Evolutionary conservation across 164 flowering plant genomes (phyloP), one percentile per base, ranked within the genome.

Genomic region (Vitis vinifera): DNA sequence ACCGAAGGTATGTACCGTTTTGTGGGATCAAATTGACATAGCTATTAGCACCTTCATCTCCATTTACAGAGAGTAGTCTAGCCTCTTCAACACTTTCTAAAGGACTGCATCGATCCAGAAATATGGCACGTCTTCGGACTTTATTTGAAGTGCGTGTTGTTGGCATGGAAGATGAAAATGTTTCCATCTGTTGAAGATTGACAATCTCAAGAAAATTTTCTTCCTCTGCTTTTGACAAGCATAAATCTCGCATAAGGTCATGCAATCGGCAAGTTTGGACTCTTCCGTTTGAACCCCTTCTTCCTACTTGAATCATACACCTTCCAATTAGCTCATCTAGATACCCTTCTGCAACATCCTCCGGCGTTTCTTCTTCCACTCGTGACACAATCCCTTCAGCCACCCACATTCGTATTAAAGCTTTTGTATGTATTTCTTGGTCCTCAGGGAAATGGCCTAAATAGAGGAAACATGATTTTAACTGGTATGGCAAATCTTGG

Each of bases 391-490:
- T 31, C 11, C 83, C 84, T 71, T 81, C 80, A 1, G 83, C 82
- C 14, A 77, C 66, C 84, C 83, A 83, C 16, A 73, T 8, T 4
- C 52, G 50, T 12, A 75, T 55, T 48, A 81, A 37, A 11, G 63
- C 61, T 13, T 17, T 68, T 0, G 50, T 30, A 0, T 56, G 49
- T 55, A 83, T 70, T 14, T 71, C 66, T 8, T 2, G 55, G 50
- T 73, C 78, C 27, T 79, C 81, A 0, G 79, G 81, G 50, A 78
- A 79, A 14, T 63, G 57, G 3, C 71, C 71, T 9, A 83, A 51
- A 67, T 75, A 73, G 5, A 81, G 78, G 23, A 83, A 83, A 58
- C 82, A 83, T 10, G 67, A 79, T 57, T 78, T 83, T 57, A 81
- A 16, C 0, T 68, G 62, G 50, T 50, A 56, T 1, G 84, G 84